Conservation (phyloP, 805 yeast genomes). For the Priceomyces haplophilus region DNA sequence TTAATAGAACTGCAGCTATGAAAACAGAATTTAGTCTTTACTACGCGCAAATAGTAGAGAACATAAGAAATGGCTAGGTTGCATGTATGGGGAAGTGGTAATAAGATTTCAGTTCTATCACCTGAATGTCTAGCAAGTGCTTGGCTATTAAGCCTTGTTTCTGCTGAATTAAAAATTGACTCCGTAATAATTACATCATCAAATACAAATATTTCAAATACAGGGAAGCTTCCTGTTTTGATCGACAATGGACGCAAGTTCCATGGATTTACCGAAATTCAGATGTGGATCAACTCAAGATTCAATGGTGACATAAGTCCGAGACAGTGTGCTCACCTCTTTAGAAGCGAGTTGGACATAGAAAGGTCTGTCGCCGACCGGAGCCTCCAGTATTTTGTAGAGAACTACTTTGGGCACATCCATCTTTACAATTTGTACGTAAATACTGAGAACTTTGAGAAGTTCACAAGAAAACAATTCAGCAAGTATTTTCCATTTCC, state of each 20-base stretch:
- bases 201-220: slow-evolving; percentile 52
- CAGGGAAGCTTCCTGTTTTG: slow-evolving; percentile 50
- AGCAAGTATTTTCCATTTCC: slow-evolving; percentile 61
- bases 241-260: slow-evolving; percentile 13
- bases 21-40: too few species aligned
- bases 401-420: slow-evolving; percentile 41
- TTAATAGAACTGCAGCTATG: too few species aligned
- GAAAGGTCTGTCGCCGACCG: slow-evolving; percentile 28
- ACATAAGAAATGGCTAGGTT: slow-evolving; percentile 24
- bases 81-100: slow-evolving; percentile 54
- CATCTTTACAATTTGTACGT: slow-evolving; percentile 58
- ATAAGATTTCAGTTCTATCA: slow-evolving; percentile 42
- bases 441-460: slow-evolving; percentile 56
- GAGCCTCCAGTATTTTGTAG: slow-evolving; percentile 43
- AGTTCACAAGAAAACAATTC: slow-evolving; percentile 55
- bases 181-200: slow-evolving; percentile 50
- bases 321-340: slow-evolving; percentile 10
- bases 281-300: not conserved
- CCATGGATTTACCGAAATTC: slow-evolving; percentile 19
- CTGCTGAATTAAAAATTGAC: slow-evolving; percentile 9
- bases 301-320: not conserved
- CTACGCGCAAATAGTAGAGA: too few species aligned
- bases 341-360: slow-evolving; percentile 7
- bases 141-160: slow-evolving; percentile 36
- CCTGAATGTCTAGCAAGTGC: slow-evolving; percentile 50